Evolutionary conservation across 805 yeast species (phyloP), one percentile per base, ranked within the genome.

Genomic region (Candida peoriensis): DNA sequence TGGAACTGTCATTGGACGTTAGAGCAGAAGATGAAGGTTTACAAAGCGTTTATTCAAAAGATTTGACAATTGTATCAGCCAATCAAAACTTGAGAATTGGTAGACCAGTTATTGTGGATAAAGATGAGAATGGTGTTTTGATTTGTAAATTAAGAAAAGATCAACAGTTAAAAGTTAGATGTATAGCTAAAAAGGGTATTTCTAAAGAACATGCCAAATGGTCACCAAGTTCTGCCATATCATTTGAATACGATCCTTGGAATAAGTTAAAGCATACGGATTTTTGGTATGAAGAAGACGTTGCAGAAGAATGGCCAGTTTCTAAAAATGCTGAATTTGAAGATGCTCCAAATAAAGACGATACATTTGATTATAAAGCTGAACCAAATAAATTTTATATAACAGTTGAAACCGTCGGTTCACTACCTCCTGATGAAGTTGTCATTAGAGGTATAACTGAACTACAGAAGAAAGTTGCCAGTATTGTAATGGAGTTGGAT

Each of bases 241-340:
- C 95, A 14, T 90, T 90, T 52, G 98, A 90, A 60, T 90, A 90
- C 55, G 98, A 90, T 54, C 98, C 99, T n/a, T 90, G 96, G 94
- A 93, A 93, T 63, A 93, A 90, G 63, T 71, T 93, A 52, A 81
- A 84, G 56, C 98, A 93, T 58, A 93, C 98, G 0, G 96, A 88
- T 50, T 85, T 75, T 55, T 93, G 99, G 99, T 86, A 82, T 58
- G 98, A 93, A 63, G 90, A 79, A 43, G 83, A 78, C 55, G 82
- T 85, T 22, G 86, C 76, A 25, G 74, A 70, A 30, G 99, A 93
- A 66, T 93, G 99, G 99, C 98, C 99, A 24, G 72, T 72, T 44
- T 74, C 86, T 27, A 74, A 75, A 45, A 90, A 93, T 61, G 78
- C 94, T 47, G 95, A 86, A 52, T 93, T 90, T 80, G 99, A 93